phyloP scores from a whole-genome alignment of 2,329 filamentous ascomycete genomes.

The Cercospora janseana region DNA sequence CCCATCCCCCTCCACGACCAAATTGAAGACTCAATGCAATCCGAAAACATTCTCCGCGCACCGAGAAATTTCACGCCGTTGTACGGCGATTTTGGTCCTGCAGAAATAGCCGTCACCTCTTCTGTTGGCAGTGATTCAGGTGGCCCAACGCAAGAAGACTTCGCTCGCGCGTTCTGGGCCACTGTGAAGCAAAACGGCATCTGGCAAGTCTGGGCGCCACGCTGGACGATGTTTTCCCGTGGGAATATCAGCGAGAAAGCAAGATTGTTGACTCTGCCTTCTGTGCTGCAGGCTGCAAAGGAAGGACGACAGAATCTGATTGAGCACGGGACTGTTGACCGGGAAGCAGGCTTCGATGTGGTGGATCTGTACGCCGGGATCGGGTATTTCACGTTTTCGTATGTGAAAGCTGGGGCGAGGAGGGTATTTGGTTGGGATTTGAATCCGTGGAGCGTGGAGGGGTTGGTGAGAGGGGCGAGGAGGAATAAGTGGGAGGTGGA shows the following conservation, averaged over 20 bases:
- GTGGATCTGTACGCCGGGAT: conserved; percentile 91
- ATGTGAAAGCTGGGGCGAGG: conserved; percentile 65
- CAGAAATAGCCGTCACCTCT: too few species aligned
- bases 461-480: conserved; percentile 42
- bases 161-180: conserved; percentile 73
- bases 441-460: conserved; percentile 58
- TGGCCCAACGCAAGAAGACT: conserved; percentile 50
- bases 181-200: conserved; percentile 72
- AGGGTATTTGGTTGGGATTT: conserved; percentile 84
- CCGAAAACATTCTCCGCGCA: conserved; percentile 66
- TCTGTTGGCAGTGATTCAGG: too few species aligned
- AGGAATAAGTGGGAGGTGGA: conserved; percentile 42
- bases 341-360: conserved; percentile 34
- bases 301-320: conserved; percentile 31
- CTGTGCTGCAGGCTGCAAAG: conserved; percentile 31
- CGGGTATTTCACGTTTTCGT: conserved; percentile 89
- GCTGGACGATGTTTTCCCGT: conserved; percentile 90
- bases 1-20: conserved; percentile 53
- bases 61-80: conserved; percentile 69
- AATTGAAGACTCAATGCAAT: neutral
- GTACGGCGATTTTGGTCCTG: conserved; percentile 71
- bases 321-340: conserved; percentile 9
- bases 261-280: conserved; percentile 58
- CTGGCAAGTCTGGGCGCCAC: conserved; percentile 78
- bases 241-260: conserved; percentile 90